Percentiles rank a stretch among this genome's conserved stretches.
Evolutionary conservation across 495 filamentous ascomycete genomes (phyloP).

Genomic region (Hypoxylon fragiforme): DNA sequence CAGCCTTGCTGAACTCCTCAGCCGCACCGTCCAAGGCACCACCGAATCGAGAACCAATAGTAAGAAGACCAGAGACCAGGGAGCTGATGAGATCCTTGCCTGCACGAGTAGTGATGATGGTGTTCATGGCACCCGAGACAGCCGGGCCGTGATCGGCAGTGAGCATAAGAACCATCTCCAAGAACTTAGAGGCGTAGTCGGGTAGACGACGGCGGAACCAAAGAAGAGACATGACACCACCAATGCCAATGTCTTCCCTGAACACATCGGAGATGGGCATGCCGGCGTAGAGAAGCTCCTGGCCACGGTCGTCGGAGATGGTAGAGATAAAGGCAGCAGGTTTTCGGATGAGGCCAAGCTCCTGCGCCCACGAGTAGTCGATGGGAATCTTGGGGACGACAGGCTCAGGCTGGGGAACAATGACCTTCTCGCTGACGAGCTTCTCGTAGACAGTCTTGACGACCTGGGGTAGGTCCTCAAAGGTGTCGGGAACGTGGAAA

Average conservation of each 20-base stretch:
- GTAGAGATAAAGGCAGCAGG: constrained; percentile 99
- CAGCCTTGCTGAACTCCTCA: constrained; percentile 97
- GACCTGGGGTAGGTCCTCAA: constrained; percentile 85
- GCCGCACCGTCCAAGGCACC: constrained; percentile 97
- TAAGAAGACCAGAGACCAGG: constrained; percentile 93
- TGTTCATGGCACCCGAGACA: constrained; percentile 99
- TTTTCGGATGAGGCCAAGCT: constrained; percentile 98
- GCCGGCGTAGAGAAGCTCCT: constrained; percentile 97
- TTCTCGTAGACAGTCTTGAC: constrained; percentile 81
- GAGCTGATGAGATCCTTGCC: constrained; percentile 98
- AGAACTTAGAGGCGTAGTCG: constrained; percentile 94
- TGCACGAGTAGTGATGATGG: constrained; percentile 98
- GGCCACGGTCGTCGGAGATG: constrained; percentile 98
- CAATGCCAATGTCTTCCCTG: constrained; percentile 97
- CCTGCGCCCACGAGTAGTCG: constrained; percentile 99
- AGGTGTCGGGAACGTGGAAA: constrained; percentile 91
- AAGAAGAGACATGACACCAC: constrained; percentile 98
- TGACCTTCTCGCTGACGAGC: constrained; percentile 78
- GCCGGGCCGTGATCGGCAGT: constrained; percentile 98
- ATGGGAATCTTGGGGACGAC: constrained; percentile 98
- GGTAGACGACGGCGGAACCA: constrained; percentile 99
- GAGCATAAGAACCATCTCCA: constrained; percentile 99
- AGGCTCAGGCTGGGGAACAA: constrained; percentile 85
- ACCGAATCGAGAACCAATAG: constrained; percentile 97
- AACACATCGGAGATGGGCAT: constrained; percentile 99